Evolutionary conservation across 2,329 filamentous ascomycete species (phyloP), one percentile per base, ranked within the genome.

Genomic region (Trichothecium roseum): DNA sequence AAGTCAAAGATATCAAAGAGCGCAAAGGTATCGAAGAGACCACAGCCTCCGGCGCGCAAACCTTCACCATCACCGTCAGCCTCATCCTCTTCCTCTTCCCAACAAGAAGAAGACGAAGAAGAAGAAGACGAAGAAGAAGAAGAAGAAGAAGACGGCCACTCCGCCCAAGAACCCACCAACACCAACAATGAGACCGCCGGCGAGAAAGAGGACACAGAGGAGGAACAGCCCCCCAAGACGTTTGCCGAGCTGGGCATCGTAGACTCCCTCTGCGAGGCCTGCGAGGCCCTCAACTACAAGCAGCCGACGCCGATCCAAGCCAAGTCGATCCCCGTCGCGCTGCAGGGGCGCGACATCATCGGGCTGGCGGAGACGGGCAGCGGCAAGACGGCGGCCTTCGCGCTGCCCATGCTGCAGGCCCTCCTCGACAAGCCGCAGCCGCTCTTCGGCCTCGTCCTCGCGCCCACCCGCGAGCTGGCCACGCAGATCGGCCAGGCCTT

Each of bases 311-410:
- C 88, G 0, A 96, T 98, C 44, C 91, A 95, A 57, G 71, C 72
- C 35, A 74, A 93, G 56, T 73, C 87, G 0, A 94, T 96, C 47
- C 89, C 89, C 4, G 56, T 72, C 35, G 88, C 88, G 26, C 69
- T 95, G 4, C 62, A 83, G 50, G 79, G 82, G 35, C 76, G 86
- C 50, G 91, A 96, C 57, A 68, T 96, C 24, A 94, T 98, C 47
- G 91, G 88, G 29, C 70, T 96, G 35, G 91, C 91, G 22, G 89
- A 98, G 61, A 98, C 91, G 0, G 91, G 91, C 47, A 87, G 80
- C 52, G 91, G 91, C 60, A 98, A 96, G 66, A 96, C 91, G 0
- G 89, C 87, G 6, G 88, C 91, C 0, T 98, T 96, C 55, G 87
- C 86, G 1, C 67, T 98, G 3, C 91, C 91, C 1, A 93, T 98